A percentile compares a stretch with the other conserved stretches of the same genome.
Conservation (phyloP, 1,139 yeast genomes). For the Saccharomycopsis hybrid region DNA sequence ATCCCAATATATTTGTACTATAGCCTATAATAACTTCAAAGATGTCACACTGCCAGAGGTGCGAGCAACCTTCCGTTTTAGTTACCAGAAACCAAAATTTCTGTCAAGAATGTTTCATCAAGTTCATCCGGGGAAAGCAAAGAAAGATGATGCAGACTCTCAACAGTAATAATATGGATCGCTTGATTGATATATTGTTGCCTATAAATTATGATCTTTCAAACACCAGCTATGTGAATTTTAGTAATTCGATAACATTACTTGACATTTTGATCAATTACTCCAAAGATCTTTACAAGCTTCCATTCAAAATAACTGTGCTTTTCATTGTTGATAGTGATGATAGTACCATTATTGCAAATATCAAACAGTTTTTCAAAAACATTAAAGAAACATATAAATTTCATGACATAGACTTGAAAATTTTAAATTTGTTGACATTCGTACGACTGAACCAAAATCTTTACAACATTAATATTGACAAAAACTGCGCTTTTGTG, state of each 20-base stretch:
- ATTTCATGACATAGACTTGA: conserved; percentile 31
- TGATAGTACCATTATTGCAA: not conserved
- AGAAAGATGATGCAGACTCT: conserved; percentile 70
- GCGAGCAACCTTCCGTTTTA: conserved; percentile 45
- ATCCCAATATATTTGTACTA: too few species aligned
- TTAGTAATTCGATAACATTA: conserved; percentile 25
- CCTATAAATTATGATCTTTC: conserved; percentile 19
- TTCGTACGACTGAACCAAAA: conserved; percentile 27
- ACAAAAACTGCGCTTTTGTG: conserved; percentile 3
- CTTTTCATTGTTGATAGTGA: conserved; percentile 8
- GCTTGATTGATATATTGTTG: conserved; percentile 14
- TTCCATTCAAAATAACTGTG: conserved; percentile 29
- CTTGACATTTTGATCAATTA: conserved; percentile 41
- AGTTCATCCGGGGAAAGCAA: conserved; percentile 73
- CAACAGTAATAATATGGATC: conserved; percentile 47
- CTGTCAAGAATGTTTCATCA: conserved; percentile 63
- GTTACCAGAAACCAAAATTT: conserved; percentile 64
- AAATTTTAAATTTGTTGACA: conserved; percentile 36
- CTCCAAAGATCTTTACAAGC: conserved; percentile 21
- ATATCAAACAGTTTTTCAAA: conserved; percentile 24
- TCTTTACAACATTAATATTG: conserved; percentile 20
- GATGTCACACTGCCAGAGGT: conserved; percentile 37
- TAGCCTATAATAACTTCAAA: too few species aligned
- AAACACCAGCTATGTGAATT: conserved; percentile 9
- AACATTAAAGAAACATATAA: conserved; percentile 26